These are phyloP conservation scores for Schwanniomyces occidentalis DNA, from an alignment of 805 yeast genomes.

Conservation along the genomic window DNA sequence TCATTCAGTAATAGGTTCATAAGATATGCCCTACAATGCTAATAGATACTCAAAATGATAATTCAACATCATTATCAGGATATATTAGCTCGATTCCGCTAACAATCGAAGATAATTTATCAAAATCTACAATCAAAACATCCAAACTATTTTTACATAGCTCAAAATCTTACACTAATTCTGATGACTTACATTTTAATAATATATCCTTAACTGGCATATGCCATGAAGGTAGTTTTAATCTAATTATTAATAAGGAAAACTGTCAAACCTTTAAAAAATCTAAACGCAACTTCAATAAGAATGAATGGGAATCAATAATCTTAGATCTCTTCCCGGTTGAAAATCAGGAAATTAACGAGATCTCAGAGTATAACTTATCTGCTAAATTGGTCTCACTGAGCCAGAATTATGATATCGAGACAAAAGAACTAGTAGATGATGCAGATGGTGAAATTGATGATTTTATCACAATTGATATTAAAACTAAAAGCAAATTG, in stretches of 20 bases:
- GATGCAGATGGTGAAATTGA: slow-evolving; percentile 20
- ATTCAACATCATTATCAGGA: slow-evolving; percentile 6
- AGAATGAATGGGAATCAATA: slow-evolving; percentile 18
- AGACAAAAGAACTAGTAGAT: slow-evolving; percentile 23
- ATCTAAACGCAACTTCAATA: slow-evolving; percentile 8
- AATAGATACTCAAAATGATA: too few relatives aligned
- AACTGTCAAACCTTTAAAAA: slow-evolving; percentile 3
- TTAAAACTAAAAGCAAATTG: slow-evolving; percentile 23
- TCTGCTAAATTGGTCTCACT: slow-evolving; percentile 24
- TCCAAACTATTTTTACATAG: slow-evolving; percentile 19
- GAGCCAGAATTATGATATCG: slow-evolving; percentile 19
- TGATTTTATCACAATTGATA: slow-evolving; percentile 16
- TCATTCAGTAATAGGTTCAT: too few relatives aligned
- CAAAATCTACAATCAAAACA: slow-evolving; percentile 12
- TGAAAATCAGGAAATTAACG: slow-evolving; percentile 9
- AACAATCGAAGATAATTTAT: slow-evolving; percentile 16
- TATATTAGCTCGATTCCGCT: slow-evolving; percentile 16
- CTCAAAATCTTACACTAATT: slow-evolving; percentile 5
- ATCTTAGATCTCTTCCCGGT: slow-evolving; percentile 21
- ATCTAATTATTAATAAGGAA: slow-evolving; percentile 11
- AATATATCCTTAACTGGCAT: slow-evolving; percentile 17
- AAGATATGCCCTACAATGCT: too few relatives aligned
- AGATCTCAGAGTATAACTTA: slow-evolving; percentile 13
- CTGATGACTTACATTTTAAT: slow-evolving; percentile 6
- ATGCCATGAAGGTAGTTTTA: slow-evolving; percentile 23